These are phyloP conservation scores for Peronospora farinosa DNA, from an alignment of 352 stramenopile species.

Conservation along the genomic window DNA sequence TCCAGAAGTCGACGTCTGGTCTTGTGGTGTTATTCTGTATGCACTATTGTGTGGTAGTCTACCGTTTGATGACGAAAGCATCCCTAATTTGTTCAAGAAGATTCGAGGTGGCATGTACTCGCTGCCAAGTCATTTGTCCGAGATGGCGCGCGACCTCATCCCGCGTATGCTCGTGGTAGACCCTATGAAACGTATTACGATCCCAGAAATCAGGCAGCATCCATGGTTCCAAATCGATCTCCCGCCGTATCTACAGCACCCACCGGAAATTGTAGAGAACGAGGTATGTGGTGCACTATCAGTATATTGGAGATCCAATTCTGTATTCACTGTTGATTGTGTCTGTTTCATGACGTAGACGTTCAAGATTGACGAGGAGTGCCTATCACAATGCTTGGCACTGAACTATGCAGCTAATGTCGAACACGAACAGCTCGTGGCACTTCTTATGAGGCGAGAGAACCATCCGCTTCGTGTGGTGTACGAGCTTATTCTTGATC, in stretches of 20 bases:
- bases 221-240: conserved; percentile 98
- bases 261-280: conserved; percentile 94
- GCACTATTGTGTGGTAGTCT: conserved; percentile 96
- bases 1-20: conserved; percentile 99
- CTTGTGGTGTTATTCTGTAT: conserved; percentile 98
- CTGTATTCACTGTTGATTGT: background rate
- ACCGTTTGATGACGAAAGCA: conserved; percentile 98
- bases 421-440: conserved; percentile 51
- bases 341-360: conserved; percentile 30
- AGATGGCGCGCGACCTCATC: conserved; percentile 95
- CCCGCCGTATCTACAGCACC: conserved; percentile 94
- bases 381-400: conserved; percentile 50
- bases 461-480: conserved; percentile 86
- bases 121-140: conserved; percentile 93
- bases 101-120: conserved; percentile 97
- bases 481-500: conserved; percentile 96
- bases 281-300: conserved; percentile 54
- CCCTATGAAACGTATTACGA: conserved; percentile 98
- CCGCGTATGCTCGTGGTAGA: conserved; percentile 98
- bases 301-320: background rate
- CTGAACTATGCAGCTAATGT: conserved; percentile 47
- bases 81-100: conserved; percentile 99
- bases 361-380: conserved; percentile 78
- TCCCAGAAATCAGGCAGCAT: conserved; percentile 96
- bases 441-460: conserved; percentile 50